Conservation (phyloP, 2,329 filamentous ascomycete genomes). For the Colletotrichum salicis region DNA sequence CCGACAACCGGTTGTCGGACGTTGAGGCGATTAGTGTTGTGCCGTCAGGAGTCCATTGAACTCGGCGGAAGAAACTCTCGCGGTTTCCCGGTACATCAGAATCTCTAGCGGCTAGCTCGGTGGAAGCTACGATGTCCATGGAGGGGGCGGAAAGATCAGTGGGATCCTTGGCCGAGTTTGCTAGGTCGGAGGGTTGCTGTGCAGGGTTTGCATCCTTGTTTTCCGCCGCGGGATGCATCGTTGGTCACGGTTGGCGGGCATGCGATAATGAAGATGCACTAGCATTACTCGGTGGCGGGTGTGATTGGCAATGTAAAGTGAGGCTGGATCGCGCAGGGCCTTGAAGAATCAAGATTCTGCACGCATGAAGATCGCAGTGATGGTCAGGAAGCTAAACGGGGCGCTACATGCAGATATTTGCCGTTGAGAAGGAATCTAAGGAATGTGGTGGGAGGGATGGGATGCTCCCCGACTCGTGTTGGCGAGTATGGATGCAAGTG, state of each 20-base stretch:
- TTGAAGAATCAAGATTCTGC: slow-evolving; percentile 17
- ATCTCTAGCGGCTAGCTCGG: slow-evolving; percentile 15
- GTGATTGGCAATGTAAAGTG: slow-evolving; percentile 21
- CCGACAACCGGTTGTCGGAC: slow-evolving; percentile 64
- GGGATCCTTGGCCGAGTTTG: neutral
- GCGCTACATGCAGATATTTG: neutral
- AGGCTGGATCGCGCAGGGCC: slow-evolving; percentile 10
- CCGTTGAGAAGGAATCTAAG: neutral
- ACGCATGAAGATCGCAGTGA: neutral
- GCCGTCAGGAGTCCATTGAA: slow-evolving; percentile 66
- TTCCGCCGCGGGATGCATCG: slow-evolving; percentile 15
- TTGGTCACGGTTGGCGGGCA: neutral
- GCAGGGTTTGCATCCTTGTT: slow-evolving; percentile 3
- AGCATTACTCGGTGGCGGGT: slow-evolving; percentile 21
- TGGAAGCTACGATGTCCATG: slow-evolving; percentile 28
- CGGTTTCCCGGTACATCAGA: neutral
- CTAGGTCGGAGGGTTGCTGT: neutral
- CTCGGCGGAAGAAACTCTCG: slow-evolving; percentile 48
- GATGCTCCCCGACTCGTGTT: neutral
- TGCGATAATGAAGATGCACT: neutral
- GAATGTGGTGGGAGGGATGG: neutral
- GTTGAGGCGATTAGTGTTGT: slow-evolving; percentile 67
- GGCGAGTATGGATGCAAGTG: neutral
- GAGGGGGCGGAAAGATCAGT: neutral
- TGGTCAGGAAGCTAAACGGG: neutral